A percentile compares a stretch with the other conserved stretches of the same genome.
Conservation (phyloP, 192 early-diverging fungal species). For the Backusella tuberculispora region DNA sequence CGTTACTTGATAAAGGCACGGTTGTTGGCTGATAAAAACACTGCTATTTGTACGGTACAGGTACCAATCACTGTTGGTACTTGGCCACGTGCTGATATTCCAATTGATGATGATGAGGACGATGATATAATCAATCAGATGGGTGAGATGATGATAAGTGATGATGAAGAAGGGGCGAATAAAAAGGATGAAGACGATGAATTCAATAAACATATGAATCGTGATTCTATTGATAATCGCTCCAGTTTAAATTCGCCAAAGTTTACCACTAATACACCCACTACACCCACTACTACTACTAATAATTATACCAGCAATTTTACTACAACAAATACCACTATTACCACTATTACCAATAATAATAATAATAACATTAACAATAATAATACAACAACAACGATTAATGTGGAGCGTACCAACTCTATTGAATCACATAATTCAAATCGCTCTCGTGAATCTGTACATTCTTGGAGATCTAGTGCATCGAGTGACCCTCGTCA, state of each 20-base stretch:
- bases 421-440: neutral
- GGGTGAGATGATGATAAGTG: conserved; percentile 3
- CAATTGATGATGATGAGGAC: conserved; percentile 50
- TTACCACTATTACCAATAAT: neutral
- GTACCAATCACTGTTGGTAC: conserved; percentile 44
- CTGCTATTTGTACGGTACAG: conserved; percentile 20
- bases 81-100: conserved; percentile 40
- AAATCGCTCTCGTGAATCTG: neutral
- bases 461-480: neutral
- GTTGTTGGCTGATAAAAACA: conserved; percentile 2
- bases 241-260: neutral
- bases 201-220: neutral
- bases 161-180: neutral
- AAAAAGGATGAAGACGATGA: neutral
- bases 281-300: neutral
- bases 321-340: neutral
- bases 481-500: neutral
- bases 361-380: neutral
- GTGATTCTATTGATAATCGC: neutral
- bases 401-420: neutral
- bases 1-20: conserved; percentile 34
- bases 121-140: conserved; percentile 11
- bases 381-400: neutral
- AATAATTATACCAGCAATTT: neutral
- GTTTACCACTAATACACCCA: too few relatives aligned